Percentiles rank a stretch among this genome's conserved stretches.
These are phyloP conservation scores for Aspergillus piperis DNA, from an alignment of 2,329 filamentous ascomycete genomes.

Conservation along the genomic window DNA sequence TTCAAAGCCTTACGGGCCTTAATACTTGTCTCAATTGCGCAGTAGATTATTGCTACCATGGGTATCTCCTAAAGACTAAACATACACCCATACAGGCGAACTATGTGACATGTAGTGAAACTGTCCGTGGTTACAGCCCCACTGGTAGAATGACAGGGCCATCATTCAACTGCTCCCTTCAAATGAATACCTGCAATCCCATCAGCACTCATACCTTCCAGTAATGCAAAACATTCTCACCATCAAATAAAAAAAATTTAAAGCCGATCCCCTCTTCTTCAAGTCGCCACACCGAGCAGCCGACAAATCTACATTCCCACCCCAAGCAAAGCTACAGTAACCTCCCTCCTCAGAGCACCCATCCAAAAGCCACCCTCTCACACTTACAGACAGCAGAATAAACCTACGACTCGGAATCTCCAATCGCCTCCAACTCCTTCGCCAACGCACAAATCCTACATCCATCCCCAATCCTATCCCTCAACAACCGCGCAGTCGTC, in stretches of 20 bases:
- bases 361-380: neutral
- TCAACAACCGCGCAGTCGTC: constrained; percentile 76
- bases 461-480: constrained; percentile 62
- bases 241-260: neutral
- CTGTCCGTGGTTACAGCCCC: constrained; percentile 6
- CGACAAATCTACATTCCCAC: neutral
- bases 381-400: neutral
- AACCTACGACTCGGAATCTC: constrained; percentile 17
- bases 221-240: neutral
- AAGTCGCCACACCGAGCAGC: neutral
- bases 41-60: constrained; percentile 23
- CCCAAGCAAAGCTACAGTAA: neutral
- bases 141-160: neutral
- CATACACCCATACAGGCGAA: constrained; percentile 13
- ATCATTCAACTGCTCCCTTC: neutral
- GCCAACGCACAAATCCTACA: constrained; percentile 43
- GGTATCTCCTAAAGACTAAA: constrained; percentile 30
- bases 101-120: constrained; percentile 10
- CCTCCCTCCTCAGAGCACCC: neutral
- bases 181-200: neutral
- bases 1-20: constrained; percentile 3
- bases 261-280: neutral
- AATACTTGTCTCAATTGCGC: constrained; percentile 4
- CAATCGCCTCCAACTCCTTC: constrained; percentile 38
- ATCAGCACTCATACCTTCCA: neutral